These are phyloP conservation scores for Sclerotinia nivalis DNA, from an alignment of 2,329 filamentous ascomycete species.

Conservation along the genomic window DNA sequence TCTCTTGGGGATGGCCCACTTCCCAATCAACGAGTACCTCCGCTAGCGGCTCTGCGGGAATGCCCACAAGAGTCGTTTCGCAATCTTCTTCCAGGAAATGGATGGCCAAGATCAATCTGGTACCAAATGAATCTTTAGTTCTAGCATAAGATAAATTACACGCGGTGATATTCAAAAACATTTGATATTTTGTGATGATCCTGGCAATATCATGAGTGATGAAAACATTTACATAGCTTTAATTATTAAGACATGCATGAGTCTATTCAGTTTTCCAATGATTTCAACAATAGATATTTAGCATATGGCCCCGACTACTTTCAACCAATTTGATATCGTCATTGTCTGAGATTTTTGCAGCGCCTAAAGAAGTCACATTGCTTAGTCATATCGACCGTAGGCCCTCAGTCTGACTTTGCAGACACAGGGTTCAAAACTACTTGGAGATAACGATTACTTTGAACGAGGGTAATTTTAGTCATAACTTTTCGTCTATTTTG, in stretches of 20 bases:
- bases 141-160: background rate
- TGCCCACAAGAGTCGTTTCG: background rate
- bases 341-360: no score
- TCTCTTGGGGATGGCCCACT: background rate
- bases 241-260: background rate
- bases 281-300: no score
- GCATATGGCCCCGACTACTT: no score
- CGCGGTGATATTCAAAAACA: background rate
- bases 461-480: no score
- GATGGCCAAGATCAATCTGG: background rate
- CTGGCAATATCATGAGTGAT: background rate
- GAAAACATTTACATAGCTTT: background rate
- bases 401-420: no score
- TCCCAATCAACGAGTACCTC: background rate
- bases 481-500: no score
- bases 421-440: no score
- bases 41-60: background rate
- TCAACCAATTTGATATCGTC: no score
- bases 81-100: background rate
- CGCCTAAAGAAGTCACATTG: no score
- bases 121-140: background rate
- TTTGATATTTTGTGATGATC: no score
- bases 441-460: no score
- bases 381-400: no score
- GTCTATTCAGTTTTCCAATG: background rate